Evolutionary conservation across 495 filamentous ascomycete genomes (phyloP), one percentile per base, ranked within the genome.

Genomic region (Terfezia claveryi): DNA sequence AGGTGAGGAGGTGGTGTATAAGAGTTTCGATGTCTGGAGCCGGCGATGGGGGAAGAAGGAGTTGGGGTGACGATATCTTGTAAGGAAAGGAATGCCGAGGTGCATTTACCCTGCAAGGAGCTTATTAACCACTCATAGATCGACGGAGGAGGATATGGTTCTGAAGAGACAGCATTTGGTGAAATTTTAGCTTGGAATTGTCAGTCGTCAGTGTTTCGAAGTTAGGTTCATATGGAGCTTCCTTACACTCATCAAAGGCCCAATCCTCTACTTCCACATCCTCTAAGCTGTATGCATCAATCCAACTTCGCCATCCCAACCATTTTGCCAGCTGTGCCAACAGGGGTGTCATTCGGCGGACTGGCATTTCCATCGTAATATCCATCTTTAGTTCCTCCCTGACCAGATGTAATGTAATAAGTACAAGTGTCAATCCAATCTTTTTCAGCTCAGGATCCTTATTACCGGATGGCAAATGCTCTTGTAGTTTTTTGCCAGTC

Each of bases 321-420:
- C 87, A 96, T 55, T 73, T 71, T 6, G 81, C 78, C 55, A 98
- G 69, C 61, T 94, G 89, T 27, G 82, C 80, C 14, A 98, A 69
- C 2, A 94, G 80, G 76, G 37, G 76, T 76, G 49, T 94, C 67
- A 55, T 77, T 73, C 50, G 72, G 67, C 36, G 69, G 60, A 36
- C 76, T 69, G 49, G 70, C 68, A 41, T 71, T 72, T 9, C 70
- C 23, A 76, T 71, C 17, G 79, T 73, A 32, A 78, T 77, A 51
- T 84, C 80, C 6, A 98, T 77, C 64, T 92, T 95, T 58, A 83
- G 76, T 61, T 98, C 91, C 64, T 98, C 89, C 2, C 82, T 73
- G 4, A 93, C 66, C 8, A 96, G 74, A 66, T 96, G 92, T 23
- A 98, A 73, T 12, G 77, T 80, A 52, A 91, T 71, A 10, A 95